Evolutionary conservation across 169 alveolate species (phyloP).

Genomic region (Babesia bigemina): DNA sequence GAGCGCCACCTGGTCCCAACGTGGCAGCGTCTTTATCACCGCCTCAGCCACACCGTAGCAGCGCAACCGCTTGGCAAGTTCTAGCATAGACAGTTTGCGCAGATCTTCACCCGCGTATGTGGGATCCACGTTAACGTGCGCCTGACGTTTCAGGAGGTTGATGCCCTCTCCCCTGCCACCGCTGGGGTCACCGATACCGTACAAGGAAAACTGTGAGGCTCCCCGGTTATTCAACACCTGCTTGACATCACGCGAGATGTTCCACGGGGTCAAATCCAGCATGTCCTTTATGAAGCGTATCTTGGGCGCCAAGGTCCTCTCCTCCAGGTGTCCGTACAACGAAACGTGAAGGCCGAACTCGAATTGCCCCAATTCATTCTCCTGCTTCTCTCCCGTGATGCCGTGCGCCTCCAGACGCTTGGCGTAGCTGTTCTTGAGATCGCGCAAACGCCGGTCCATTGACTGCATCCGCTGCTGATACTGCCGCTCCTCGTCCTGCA

Average conservation of each 20-base stretch:
- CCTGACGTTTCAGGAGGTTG: conserved; percentile 76
- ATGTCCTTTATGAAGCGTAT: conserved; percentile 81
- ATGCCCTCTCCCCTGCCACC: conserved; percentile 88
- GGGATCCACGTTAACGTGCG: conserved; percentile 20
- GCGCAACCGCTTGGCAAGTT: conserved; percentile 77
- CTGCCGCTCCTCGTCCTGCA: conserved; percentile 67
- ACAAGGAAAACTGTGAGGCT: conserved; percentile 80
- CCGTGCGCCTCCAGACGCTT: conserved; percentile 63
- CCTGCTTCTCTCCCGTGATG: conserved; percentile 37
- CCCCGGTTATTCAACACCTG: conserved; percentile 82
- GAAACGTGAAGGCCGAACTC: conserved; percentile 44
- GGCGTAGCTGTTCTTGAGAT: conserved; percentile 58
- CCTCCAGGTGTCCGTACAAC: conserved; percentile 60
- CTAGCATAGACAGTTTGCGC: conserved; percentile 86
- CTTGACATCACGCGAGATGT: conserved; percentile 78
- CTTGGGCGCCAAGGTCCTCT: conserved; percentile 26
- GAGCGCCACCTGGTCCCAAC: conserved; percentile 89
- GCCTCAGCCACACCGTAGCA: conserved; percentile 84
- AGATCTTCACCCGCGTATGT: conserved; percentile 79
- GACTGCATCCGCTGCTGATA: conserved; percentile 28
- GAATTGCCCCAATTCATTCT: conserved; percentile 38
- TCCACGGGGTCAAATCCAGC: conserved; percentile 84
- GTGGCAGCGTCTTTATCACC: conserved; percentile 81
- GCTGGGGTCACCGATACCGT: conserved; percentile 86
- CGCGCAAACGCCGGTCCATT: conserved; percentile 35